These are phyloP conservation scores for Tinospora cordifolia DNA, from an alignment of 164 flowering plant genomes.

Conservation along the genomic window DNA sequence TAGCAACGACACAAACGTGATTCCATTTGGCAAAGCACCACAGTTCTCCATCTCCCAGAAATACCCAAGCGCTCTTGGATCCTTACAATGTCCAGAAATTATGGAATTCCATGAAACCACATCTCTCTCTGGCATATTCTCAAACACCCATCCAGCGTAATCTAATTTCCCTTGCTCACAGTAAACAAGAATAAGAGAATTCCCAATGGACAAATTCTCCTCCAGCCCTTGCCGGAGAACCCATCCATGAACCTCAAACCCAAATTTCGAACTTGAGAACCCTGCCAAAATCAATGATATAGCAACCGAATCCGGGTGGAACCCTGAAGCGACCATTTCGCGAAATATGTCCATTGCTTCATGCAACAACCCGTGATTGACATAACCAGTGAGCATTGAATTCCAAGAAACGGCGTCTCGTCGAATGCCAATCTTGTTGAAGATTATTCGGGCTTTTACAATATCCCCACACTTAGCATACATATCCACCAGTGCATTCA, in stretches of 20 bases:
- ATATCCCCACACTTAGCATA: slow-evolving; percentile 91
- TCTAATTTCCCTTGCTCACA: slow-evolving; percentile 30
- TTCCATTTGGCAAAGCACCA: slow-evolving; percentile 36
- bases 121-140: slow-evolving; percentile 52
- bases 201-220: slow-evolving; percentile 43
- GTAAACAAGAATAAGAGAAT: slow-evolving; percentile 55
- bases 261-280: slow-evolving; percentile 26
- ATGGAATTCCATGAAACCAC: slow-evolving; percentile 81
- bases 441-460: slow-evolving; percentile 61
- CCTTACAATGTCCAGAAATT: slow-evolving; percentile 45
- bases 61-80: slow-evolving; percentile 36
- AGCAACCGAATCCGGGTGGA: slow-evolving; percentile 53
- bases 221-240: slow-evolving; percentile 46
- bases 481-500: slow-evolving; percentile 78
- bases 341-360: slow-evolving; percentile 46
- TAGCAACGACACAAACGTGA: slow-evolving; percentile 67
- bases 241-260: slow-evolving; percentile 63
- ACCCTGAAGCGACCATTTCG: slow-evolving; percentile 40
- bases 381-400: slow-evolving; percentile 59
- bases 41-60: slow-evolving; percentile 49
- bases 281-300: slow-evolving; percentile 45
- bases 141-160: slow-evolving; percentile 41
- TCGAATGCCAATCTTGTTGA: slow-evolving; percentile 33
- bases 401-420: slow-evolving; percentile 74
- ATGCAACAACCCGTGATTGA: slow-evolving; percentile 44